Conservation (phyloP, 495 filamentous ascomycete genomes). For the Aspergillus bertholletiae region DNA sequence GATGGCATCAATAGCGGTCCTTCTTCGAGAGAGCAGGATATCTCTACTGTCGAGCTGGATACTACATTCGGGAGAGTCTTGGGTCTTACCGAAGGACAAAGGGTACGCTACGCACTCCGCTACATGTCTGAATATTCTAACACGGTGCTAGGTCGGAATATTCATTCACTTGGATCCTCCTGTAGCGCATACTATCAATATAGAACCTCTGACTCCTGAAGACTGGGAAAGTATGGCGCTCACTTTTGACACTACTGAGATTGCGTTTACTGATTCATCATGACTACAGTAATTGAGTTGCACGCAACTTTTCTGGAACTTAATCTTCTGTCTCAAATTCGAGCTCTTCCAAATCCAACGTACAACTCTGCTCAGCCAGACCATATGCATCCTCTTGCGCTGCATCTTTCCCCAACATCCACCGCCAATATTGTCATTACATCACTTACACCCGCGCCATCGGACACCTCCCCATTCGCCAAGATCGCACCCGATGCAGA, state of each 20-base stretch:
- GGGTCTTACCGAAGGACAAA: slow-evolving; percentile 79
- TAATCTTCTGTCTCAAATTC: slow-evolving; percentile 89
- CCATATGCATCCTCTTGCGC: slow-evolving; percentile 72
- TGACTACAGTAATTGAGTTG: slow-evolving; percentile 74
- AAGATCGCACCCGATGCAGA: slow-evolving; percentile 93
- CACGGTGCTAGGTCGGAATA: slow-evolving; percentile 52
- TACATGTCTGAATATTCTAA: slow-evolving; percentile 16
- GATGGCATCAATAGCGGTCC: slow-evolving; percentile 64
- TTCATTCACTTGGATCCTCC: slow-evolving; percentile 85
- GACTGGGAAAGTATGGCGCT: slow-evolving; percentile 79
- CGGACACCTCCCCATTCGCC: slow-evolving; percentile 71
- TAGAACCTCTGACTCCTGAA: slow-evolving; percentile 88
- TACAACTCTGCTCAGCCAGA: slow-evolving; percentile 49
- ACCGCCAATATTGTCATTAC: slow-evolving; percentile 87
- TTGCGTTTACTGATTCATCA: slow-evolving; percentile 5
- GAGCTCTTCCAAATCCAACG: slow-evolving; percentile 81
- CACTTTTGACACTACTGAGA: background rate
- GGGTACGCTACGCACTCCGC: slow-evolving; percentile 49
- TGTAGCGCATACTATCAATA: slow-evolving; percentile 85
- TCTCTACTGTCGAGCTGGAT: slow-evolving; percentile 80
- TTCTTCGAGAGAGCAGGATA: slow-evolving; percentile 63
- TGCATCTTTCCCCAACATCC: slow-evolving; percentile 93
- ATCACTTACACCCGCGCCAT: slow-evolving; percentile 68
- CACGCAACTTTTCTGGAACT: slow-evolving; percentile 93
- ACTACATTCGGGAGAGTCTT: slow-evolving; percentile 80